Conservation (phyloP, 371 early-diverging fungal species). For the Entomophthora muscae region DNA sequence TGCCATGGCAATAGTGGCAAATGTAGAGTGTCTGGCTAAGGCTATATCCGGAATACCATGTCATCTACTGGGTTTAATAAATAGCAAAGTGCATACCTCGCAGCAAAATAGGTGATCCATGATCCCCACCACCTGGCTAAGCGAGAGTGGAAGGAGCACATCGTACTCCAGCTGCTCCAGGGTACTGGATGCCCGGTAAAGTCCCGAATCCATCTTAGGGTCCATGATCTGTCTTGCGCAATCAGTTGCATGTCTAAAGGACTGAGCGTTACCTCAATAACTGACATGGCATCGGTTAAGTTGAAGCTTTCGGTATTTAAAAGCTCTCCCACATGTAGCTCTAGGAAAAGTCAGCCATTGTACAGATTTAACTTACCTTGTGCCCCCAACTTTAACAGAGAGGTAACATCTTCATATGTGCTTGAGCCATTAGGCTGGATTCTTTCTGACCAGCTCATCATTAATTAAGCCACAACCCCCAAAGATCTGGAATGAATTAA, state of each 20-base stretch:
- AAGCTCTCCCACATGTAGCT: constrained; percentile 42
- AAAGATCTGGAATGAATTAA: too few species aligned
- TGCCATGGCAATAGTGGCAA: constrained; percentile 39
- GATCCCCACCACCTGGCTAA: constrained; percentile 34
- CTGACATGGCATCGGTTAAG: constrained; percentile 58
- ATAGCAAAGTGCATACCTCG: constrained; percentile 21
- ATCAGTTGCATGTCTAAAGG: neutral
- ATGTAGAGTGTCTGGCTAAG: constrained; percentile 53
- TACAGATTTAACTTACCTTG: neutral
- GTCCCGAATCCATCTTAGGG: constrained; percentile 66
- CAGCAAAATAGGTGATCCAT: constrained; percentile 42
- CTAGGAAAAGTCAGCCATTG: constrained; percentile 14
- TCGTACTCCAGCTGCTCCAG: constrained; percentile 26
- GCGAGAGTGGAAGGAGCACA: constrained; percentile 17
- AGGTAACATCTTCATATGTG: neutral
- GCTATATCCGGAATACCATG: constrained; percentile 55
- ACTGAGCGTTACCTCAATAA: constrained; percentile 58
- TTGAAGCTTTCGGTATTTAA: constrained; percentile 36
- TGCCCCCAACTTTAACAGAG: neutral
- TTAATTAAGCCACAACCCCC: too few species aligned
- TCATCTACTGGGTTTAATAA: constrained; percentile 23
- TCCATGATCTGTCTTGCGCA: constrained; percentile 42
- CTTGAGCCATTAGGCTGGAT: neutral
- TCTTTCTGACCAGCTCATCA: neutral
- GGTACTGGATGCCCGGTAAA: constrained; percentile 13